Percentiles rank a stretch among this genome's conserved stretches.
These are phyloP conservation scores for Lasiosphaeria hispida DNA, from an alignment of 495 filamentous ascomycete genomes.

Conservation along the genomic window DNA sequence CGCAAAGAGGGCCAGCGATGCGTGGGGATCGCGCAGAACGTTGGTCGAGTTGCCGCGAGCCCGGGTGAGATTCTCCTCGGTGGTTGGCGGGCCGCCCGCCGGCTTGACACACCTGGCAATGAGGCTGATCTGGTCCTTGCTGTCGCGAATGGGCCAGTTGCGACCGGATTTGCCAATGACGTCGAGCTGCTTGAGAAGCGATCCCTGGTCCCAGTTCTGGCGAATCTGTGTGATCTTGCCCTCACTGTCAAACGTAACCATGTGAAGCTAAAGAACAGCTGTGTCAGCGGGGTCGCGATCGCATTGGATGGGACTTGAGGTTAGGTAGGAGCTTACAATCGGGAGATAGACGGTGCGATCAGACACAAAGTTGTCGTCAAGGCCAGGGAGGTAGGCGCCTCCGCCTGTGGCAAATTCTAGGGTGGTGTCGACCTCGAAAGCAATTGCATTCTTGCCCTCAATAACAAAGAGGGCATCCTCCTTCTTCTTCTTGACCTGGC, in stretches of 20 bases:
- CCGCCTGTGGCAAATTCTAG: slow-evolving; percentile 79
- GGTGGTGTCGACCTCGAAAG: slow-evolving; percentile 75
- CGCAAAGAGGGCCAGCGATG: slow-evolving; percentile 70
- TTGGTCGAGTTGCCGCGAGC: slow-evolving; percentile 49
- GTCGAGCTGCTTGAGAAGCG: slow-evolving; percentile 87
- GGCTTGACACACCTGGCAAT: slow-evolving; percentile 56
- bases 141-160: slow-evolving; percentile 92
- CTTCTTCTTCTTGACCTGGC: slow-evolving; percentile 73
- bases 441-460: slow-evolving; percentile 66
- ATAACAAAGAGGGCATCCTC: slow-evolving; percentile 70
- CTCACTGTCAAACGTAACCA: slow-evolving; percentile 76
- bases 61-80: slow-evolving; percentile 29
- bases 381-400: slow-evolving; percentile 80
- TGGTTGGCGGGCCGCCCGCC: slow-evolving; percentile 19
- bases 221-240: slow-evolving; percentile 81
- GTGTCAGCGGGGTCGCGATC: slow-evolving; percentile 27
- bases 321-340: slow-evolving; percentile 60
- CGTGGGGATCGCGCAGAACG: slow-evolving; percentile 64
- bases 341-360: slow-evolving; percentile 80
- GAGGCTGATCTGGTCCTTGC: slow-evolving; percentile 75
- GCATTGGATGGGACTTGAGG: neutral
- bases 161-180: slow-evolving; percentile 85
- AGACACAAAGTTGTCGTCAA: slow-evolving; percentile 92
- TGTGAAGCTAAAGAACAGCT: slow-evolving; percentile 64
- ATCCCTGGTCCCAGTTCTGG: slow-evolving; percentile 92